These are phyloP conservation scores for Iris pallida DNA, from an alignment of 116 monocot species.

Conservation along the genomic window DNA sequence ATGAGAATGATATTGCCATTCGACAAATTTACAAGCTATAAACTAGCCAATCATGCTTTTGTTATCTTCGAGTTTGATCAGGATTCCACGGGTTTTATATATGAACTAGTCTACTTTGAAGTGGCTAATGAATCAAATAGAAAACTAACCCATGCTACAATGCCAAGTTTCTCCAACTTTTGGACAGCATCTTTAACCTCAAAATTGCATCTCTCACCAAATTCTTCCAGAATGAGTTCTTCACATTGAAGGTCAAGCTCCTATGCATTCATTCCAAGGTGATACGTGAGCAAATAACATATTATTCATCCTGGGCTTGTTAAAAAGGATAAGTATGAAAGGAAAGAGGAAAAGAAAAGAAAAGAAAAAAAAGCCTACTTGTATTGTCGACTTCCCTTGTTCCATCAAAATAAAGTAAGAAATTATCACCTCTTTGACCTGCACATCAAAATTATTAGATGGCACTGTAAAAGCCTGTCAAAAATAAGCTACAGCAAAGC, in stretches of 20 bases:
- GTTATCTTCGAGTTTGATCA: too few species aligned
- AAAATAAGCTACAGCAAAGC: neutral
- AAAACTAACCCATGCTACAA: constrained; percentile 42
- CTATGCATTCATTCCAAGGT: constrained; percentile 17
- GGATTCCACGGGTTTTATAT: too few species aligned
- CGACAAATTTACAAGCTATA: too few species aligned
- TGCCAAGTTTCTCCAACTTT: constrained; percentile 59
- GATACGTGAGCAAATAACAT: neutral
- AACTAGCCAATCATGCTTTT: too few species aligned
- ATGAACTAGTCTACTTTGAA: too few species aligned
- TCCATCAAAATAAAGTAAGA: constrained; percentile 60
- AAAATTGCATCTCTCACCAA: constrained; percentile 48
- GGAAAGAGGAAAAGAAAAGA: neutral
- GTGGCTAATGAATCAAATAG: too few species aligned
- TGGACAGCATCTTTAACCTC: constrained; percentile 54
- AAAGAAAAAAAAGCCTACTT: constrained; percentile 29
- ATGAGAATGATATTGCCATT: too few species aligned
- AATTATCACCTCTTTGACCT: constrained; percentile 64
- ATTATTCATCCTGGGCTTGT: neutral
- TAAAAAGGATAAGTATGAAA: neutral
- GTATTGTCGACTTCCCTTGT: constrained; percentile 46
- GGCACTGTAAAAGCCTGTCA: neutral
- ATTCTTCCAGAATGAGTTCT: constrained; percentile 46
- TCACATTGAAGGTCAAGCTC: constrained; percentile 52
- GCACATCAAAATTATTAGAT: neutral